Evolutionary conservation across 1,284 basidiomycete genomes (phyloP).

Genomic region (Ceratobasidium papillatum): DNA sequence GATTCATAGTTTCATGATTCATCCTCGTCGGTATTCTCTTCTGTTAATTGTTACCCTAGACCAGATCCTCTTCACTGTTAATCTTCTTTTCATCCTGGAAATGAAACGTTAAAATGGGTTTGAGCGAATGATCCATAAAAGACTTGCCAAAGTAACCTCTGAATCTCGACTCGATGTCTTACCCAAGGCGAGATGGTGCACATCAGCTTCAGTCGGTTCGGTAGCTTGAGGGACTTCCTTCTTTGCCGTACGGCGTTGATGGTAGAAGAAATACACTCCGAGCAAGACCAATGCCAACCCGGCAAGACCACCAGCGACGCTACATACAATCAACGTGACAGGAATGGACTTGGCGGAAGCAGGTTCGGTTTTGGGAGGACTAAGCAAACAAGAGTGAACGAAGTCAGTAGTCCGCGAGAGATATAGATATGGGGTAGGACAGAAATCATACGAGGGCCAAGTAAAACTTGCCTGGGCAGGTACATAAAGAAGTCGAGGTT

Average conservation of each 20-base stretch:
- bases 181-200: background rate
- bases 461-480: background rate
- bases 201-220: background rate
- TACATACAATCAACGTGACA: background rate
- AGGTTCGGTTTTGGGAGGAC: background rate
- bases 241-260: background rate
- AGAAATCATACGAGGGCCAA: too few species aligned
- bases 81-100: too few species aligned
- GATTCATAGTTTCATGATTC: too few species aligned
- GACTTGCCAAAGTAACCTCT: background rate
- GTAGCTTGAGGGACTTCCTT: background rate
- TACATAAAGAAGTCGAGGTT: slow-evolving; percentile 35
- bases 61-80: too few species aligned
- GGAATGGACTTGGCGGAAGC: background rate
- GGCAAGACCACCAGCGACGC: background rate
- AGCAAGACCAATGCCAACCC: background rate
- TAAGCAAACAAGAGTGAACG: background rate
- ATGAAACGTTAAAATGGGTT: too few species aligned
- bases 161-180: background rate
- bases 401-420: too few species aligned
- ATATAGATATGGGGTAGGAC: background rate
- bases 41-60: too few species aligned
- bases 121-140: too few species aligned
- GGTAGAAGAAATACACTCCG: background rate
- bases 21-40: too few species aligned